Evolutionary conservation across 305 asterid species (phyloP).

Genomic region (Stenogyne calaminthoides): DNA sequence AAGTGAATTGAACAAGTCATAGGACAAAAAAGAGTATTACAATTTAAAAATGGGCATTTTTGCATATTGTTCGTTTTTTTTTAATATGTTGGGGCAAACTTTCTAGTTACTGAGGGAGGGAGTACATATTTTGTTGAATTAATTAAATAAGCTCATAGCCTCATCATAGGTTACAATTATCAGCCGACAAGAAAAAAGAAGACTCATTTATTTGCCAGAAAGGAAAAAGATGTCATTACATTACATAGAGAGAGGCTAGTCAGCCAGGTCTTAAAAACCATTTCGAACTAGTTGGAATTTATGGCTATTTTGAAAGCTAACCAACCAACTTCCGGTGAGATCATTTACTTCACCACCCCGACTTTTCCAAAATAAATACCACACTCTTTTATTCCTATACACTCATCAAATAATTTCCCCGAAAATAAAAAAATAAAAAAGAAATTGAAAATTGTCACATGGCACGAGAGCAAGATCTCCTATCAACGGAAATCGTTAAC

Average conservation of each 20-base stretch:
- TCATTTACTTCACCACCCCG: slow-evolving; percentile 46
- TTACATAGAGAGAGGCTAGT: too few species aligned
- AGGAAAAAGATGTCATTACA: slow-evolving; percentile 25
- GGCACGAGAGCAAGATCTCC: slow-evolving; percentile 69
- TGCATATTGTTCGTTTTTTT: too few species aligned
- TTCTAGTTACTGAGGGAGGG: too few species aligned
- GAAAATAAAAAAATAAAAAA: background rate
- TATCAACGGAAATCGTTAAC: slow-evolving; percentile 83
- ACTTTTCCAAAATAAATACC: slow-evolving; percentile 30
- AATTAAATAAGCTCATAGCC: background rate
- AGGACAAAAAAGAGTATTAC: too few species aligned
- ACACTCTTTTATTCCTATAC: slow-evolving; percentile 10
- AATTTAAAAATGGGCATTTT: too few species aligned
- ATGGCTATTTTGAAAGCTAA: slow-evolving; percentile 40
- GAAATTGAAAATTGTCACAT: background rate
- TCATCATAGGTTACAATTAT: background rate
- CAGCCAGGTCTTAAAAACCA: background rate
- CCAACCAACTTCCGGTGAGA: slow-evolving; percentile 49
- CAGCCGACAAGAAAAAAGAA: background rate
- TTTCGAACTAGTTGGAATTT: slow-evolving; percentile 48
- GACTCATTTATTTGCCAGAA: slow-evolving; percentile 31
- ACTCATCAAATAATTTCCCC: background rate
- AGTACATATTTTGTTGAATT: too few species aligned
- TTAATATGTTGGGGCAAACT: too few species aligned
- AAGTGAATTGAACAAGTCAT: too few species aligned